Base-by-base conservation (phyloP, 1,284 basidiomycete genomes). In the Phellopilus nigrolimitatus region DNA sequence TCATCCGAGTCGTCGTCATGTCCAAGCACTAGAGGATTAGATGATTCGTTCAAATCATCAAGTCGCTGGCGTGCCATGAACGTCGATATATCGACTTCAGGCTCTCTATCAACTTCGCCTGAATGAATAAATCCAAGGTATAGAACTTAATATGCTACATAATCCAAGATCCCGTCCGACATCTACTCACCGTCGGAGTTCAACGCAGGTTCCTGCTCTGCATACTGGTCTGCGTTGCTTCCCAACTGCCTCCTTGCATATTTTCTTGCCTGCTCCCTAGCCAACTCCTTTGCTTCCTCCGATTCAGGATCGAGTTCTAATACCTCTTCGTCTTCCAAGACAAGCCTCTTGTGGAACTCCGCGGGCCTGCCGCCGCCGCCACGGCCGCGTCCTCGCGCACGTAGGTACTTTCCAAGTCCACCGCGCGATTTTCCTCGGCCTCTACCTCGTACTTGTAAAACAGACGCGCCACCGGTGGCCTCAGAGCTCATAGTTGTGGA, bases 201-300 rank as follows among this genome's bases (percentile, higher is more conserved):
- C 30, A 85, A 65, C 57, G 82, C 78, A 0, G 78, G 77, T 52
- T 79, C 80, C 19, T 76, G 74, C 64, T 88, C 86, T 15, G 62
- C 73, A 61, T 88, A 89, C 49, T 85, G 72, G 70, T 88, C 84
- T 0, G 71, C 80, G 61, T 89, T 89, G 5, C 81, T 74, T 8
- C 72, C 79, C 10, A 89, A 68, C 46, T 79, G 68, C 43, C 87
- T 72, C 55, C 71, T 70, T 21, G 75, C 65, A 53, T 75, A 88
- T 60, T 76, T 82, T 38, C 62, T 63, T 12, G 67, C 68, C 9
- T 68, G 56, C 60, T 80, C 82, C 37, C 70, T 67, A 4, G 69
- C 68, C 9, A 68, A 56, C 60, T 80, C 82, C 37, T 70, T 67
- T 4, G 69, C 71, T 33, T 72, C 73, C 56, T 78, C 76, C 3